Conservation (phyloP, 805 yeast genomes). For the Teunomyces tritomae region DNA sequence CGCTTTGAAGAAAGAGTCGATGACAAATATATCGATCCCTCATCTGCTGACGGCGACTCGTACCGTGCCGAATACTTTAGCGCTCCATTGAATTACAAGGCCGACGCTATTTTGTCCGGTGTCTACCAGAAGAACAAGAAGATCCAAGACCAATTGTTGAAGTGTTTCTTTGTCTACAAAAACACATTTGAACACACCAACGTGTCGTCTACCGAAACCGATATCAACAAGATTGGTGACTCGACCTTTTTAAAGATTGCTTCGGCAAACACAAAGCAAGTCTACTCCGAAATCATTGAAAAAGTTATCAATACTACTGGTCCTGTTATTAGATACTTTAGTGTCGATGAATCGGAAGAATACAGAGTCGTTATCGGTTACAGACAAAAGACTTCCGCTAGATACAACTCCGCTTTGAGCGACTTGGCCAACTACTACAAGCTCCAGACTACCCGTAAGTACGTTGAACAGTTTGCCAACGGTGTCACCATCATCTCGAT, state of each 20-base stretch:
- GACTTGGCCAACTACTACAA: conserved; percentile 88
- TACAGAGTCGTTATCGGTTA: conserved; percentile 86
- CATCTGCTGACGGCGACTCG: conserved; percentile 30
- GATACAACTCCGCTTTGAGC: conserved; percentile 82
- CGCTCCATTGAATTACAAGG: conserved; percentile 52
- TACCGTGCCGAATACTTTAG: conserved; percentile 79
- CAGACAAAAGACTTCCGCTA: conserved; percentile 78
- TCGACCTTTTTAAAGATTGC: conserved; percentile 73
- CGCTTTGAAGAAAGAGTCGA: conserved; percentile 76
- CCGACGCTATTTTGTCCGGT: conserved; percentile 46
- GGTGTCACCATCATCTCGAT: conserved; percentile 84
- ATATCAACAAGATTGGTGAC: conserved; percentile 73
- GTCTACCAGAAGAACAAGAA: conserved; percentile 30
- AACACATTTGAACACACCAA: conserved; percentile 35
- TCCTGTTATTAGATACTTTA: conserved; percentile 86
- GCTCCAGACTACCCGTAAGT: conserved; percentile 79
- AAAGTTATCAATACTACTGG: conserved; percentile 77
- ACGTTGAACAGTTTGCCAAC: conserved; percentile 90
- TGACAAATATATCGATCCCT: conserved; percentile 69
- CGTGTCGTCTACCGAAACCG: conserved; percentile 38
- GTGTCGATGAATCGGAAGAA: conserved; percentile 77
- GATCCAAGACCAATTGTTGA: conserved; percentile 48
- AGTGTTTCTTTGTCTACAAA: conserved; percentile 82
- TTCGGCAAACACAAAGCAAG: conserved; percentile 70
- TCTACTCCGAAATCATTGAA: conserved; percentile 70